These are phyloP conservation scores for Aaosphaeria arxii DNA, from an alignment of 2,329 filamentous ascomycete genomes.

Conservation along the genomic window DNA sequence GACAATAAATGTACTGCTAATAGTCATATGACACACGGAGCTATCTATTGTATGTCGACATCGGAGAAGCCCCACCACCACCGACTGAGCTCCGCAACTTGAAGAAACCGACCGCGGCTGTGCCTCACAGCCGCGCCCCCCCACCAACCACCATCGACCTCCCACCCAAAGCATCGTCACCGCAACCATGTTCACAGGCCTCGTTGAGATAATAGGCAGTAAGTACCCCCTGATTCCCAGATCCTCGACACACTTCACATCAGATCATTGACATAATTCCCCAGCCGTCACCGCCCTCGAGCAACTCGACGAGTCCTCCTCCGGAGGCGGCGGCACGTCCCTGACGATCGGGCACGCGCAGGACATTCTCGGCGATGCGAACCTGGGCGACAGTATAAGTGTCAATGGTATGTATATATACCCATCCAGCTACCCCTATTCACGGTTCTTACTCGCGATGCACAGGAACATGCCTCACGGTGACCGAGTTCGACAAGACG, in stretches of 20 bases:
- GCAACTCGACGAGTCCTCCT: slow-evolving; percentile 69
- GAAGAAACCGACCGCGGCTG: too few relatives aligned
- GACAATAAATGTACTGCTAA: too few relatives aligned
- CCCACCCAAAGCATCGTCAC: too few relatives aligned
- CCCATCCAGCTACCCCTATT: background rate
- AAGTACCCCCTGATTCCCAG: slow-evolving; percentile 35
- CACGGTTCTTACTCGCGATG: background rate
- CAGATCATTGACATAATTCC: slow-evolving; percentile 12
- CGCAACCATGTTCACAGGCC: slow-evolving; percentile 80
- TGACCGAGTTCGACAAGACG: slow-evolving; percentile 65
- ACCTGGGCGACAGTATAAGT: slow-evolving; percentile 89
- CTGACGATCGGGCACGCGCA: slow-evolving; percentile 77
- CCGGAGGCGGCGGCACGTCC: slow-evolving; percentile 76
- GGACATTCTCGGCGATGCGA: slow-evolving; percentile 76
- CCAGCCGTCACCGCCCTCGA: slow-evolving; percentile 81
- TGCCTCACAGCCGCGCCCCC: too few relatives aligned
- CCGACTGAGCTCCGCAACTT: too few relatives aligned
- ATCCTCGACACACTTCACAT: too few relatives aligned
- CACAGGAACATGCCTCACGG: slow-evolving; percentile 78
- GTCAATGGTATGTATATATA: slow-evolving; percentile 68
- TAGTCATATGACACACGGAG: too few relatives aligned
- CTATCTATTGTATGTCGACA: too few relatives aligned
- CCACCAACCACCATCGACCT: too few relatives aligned
- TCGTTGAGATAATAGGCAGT: slow-evolving; percentile 72
- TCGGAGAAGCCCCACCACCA: too few relatives aligned